Base-by-base conservation (phyloP, 495 filamentous ascomycete species). In the Clohesyomyces aquaticus region DNA sequence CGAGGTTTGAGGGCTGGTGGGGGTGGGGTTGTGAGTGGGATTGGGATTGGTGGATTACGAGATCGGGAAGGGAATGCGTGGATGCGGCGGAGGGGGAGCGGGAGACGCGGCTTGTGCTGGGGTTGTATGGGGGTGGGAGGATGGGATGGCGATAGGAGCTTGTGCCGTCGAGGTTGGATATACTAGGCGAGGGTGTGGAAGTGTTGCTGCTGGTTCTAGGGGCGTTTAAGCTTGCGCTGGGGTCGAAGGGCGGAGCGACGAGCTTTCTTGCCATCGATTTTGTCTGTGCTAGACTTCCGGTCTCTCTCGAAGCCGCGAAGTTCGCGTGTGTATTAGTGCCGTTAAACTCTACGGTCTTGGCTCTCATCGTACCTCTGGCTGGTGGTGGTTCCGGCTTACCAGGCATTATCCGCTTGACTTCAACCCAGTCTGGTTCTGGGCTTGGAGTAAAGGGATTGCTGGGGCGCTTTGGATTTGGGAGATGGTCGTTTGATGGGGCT, bases 381-480 rank as follows among this genome's bases (percentile, higher is more conserved):
- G 61, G 62, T 46, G 63, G 45, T 59, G 66, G 50, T 45, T 61
- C 53, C 10, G 65, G 21, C 32, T 51, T 50, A 4, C n/a, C 27
- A 59, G 61, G 46, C 12, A 19, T 47, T 11, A 52, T 51, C 4
- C 63, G 50, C 27, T 67, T 61, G 6, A 88, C 76, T 22, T 82
- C 82, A 32, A 90, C 82, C 94, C 94, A 98, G 66, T 96, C 91
- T 10, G 86, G 82, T 66, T 91, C 85, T 23, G 85, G 75, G 1
- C 84, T 84, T 9, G 78, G 75, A 16, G 77, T 79, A 68, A 95
- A 97, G 0, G 94, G 94, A 72, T 98, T 98, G 8, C 88, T 82
- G 6, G 85, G 87, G 25, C 91, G 83, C 48, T 85, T 78, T 1
- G 84, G 80, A 74, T 96, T 96, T 11, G 87, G 81, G 18, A 87